Percentiles rank a stretch among this genome's conserved stretches.
These are phyloP conservation scores for Metschnikowia kunwiensis DNA, from an alignment of 805 yeast species.

Conservation along the genomic window DNA sequence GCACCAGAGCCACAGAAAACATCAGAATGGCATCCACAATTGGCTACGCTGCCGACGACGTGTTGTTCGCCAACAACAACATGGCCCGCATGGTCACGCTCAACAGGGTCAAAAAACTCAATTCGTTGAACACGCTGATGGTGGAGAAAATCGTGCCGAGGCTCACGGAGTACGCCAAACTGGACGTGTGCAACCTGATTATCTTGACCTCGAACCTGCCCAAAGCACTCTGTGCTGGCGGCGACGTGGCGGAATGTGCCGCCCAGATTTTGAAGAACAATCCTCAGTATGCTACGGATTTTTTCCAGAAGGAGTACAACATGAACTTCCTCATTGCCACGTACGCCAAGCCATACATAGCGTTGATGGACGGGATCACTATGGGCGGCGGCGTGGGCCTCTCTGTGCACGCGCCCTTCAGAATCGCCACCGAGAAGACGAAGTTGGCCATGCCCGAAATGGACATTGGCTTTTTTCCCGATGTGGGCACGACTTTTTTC, in stretches of 20 bases:
- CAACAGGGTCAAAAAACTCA: slow-evolving; percentile 79
- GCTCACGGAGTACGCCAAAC: slow-evolving; percentile 70
- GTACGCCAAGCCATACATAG: slow-evolving; percentile 82
- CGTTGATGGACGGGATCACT: slow-evolving; percentile 85
- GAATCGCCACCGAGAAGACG: slow-evolving; percentile 90
- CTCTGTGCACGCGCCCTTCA: slow-evolving; percentile 84
- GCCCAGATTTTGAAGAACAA: slow-evolving; percentile 49
- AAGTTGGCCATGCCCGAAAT: slow-evolving; percentile 97
- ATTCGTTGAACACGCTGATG: slow-evolving; percentile 80
- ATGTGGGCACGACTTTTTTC: slow-evolving; percentile 91
- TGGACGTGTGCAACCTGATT: slow-evolving; percentile 59
- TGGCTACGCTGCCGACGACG: slow-evolving; percentile 45
- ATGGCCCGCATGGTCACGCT: slow-evolving; percentile 71
- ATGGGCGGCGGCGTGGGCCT: slow-evolving; percentile 99
- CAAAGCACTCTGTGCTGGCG: slow-evolving; percentile 91
- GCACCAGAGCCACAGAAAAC: no score
- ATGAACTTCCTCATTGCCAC: slow-evolving; percentile 76
- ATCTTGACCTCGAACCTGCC: slow-evolving; percentile 64
- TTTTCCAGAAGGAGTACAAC: slow-evolving; percentile 78
- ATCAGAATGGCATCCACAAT: slow-evolving; percentile 22
- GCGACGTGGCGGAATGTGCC: slow-evolving; percentile 86
- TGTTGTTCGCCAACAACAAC: slow-evolving; percentile 58
- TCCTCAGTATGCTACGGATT: slow-evolving; percentile 50
- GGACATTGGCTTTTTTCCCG: slow-evolving; percentile 94
- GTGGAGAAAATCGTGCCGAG: slow-evolving; percentile 68